These are phyloP conservation scores for Podaxis sp. DNA, from an alignment of 768 basidiomycete genomes.

Conservation along the genomic window DNA sequence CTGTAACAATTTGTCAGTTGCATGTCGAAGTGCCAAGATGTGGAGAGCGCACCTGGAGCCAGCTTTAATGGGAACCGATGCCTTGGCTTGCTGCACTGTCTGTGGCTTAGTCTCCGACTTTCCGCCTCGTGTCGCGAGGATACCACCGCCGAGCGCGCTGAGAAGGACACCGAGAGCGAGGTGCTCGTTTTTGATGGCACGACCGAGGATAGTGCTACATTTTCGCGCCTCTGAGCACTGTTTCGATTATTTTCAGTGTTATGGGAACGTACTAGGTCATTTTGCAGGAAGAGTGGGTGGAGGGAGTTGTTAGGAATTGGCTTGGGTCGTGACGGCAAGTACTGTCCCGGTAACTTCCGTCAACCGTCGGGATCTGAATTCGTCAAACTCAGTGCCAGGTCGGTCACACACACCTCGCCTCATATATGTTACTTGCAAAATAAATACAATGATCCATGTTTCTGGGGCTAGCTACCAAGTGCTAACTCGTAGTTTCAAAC, in stretches of 20 bases:
- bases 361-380: neutral
- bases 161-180: conserved; percentile 68
- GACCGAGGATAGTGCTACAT: conserved; percentile 70
- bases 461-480: no score
- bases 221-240: neutral
- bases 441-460: no score
- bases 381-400: neutral
- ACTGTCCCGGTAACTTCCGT: conserved; percentile 9
- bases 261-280: conserved; percentile 18
- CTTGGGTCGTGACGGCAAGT: conserved; percentile 3
- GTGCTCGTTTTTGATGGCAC: conserved; percentile 79
- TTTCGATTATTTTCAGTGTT: neutral
- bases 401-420: no score
- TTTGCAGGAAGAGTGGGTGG: conserved; percentile 5
- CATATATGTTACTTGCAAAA: no score
- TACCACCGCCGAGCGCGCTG: conserved; percentile 50
- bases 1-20: conserved; percentile 35
- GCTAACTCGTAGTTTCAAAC: no score
- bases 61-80: conserved; percentile 61
- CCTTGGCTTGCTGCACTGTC: conserved; percentile 57
- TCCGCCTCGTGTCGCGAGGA: conserved; percentile 54
- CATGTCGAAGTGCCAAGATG: neutral
- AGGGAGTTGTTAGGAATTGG: neutral
- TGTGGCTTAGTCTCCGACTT: conserved; percentile 42
- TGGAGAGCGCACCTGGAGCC: conserved; percentile 60